phyloP scores from a whole-genome alignment of 1,284 basidiomycete species.

The Fomes fomentarius region DNA sequence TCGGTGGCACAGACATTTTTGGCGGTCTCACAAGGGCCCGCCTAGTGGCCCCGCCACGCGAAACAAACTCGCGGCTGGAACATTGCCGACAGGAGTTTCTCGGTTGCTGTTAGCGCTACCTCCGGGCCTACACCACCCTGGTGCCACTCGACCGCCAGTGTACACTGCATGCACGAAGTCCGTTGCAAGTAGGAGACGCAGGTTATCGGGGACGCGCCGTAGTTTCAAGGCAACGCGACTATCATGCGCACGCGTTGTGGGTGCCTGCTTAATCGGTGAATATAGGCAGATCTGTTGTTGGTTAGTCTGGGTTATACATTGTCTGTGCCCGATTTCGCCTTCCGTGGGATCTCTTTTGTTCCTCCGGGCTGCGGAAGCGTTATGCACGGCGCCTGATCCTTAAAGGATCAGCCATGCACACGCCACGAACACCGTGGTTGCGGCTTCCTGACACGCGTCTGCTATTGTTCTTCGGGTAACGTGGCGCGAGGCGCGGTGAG shows the following conservation, averaged over 20 bases:
- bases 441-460: neutral
- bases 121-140: no score
- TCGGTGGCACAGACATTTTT: neutral
- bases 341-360: slow-evolving; percentile 23
- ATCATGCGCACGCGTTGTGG: slow-evolving; percentile 16
- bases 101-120: neutral
- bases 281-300: slow-evolving; percentile 18
- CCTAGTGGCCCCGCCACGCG: neutral
- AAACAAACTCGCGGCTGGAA: neutral
- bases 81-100: neutral
- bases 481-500: neutral
- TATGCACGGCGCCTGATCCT: slow-evolving; percentile 13
- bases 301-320: slow-evolving; percentile 18
- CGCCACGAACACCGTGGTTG: neutral
- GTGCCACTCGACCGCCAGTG: no score
- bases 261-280: slow-evolving; percentile 1
- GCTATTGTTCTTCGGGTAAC: neutral
- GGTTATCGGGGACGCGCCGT: neutral
- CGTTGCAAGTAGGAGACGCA: slow-evolving; percentile 6
- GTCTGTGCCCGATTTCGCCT: slow-evolving; percentile 10
- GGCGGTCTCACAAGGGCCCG: neutral
- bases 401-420: slow-evolving; percentile 1
- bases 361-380: slow-evolving; percentile 7
- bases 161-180: neutral
- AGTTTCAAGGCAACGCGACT: slow-evolving; percentile 1